Conservation (phyloP, 2,329 filamentous ascomycete genomes). For the Cladosporium sp. region DNA sequence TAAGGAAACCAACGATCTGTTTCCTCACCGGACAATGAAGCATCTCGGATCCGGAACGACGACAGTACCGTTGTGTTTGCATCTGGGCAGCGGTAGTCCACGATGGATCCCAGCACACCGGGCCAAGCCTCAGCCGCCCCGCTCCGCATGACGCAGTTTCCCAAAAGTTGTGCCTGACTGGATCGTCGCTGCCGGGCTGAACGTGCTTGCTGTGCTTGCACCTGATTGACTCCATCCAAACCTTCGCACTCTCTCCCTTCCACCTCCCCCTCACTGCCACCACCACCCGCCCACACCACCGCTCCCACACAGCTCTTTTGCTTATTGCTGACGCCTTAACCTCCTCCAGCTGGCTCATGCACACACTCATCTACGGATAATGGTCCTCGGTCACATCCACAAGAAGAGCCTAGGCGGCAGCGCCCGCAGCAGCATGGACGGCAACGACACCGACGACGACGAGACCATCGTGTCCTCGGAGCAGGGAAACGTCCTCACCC, state of each 20-base stretch:
- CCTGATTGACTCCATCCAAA: neutral
- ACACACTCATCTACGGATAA: too few species aligned
- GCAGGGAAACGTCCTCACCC: slow-evolving; percentile 92
- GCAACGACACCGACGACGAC: slow-evolving; percentile 40
- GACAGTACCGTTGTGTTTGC: neutral
- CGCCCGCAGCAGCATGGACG: slow-evolving; percentile 42
- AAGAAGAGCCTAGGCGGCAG: slow-evolving; percentile 40
- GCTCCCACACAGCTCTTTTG: neutral
- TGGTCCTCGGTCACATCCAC: slow-evolving; percentile 46
- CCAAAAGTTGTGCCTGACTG: neutral
- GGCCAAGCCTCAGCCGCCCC: slow-evolving; percentile 8
- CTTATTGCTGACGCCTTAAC: neutral
- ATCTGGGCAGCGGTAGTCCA: too few species aligned
- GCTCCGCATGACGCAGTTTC: slow-evolving; percentile 5
- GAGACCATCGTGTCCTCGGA: slow-evolving; percentile 83
- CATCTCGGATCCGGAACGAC: slow-evolving; percentile 6
- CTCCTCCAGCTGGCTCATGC: neutral
- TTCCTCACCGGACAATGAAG: neutral
- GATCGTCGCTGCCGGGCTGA: neutral
- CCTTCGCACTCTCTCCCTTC: neutral
- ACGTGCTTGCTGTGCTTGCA: slow-evolving; percentile 11
- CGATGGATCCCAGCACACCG: neutral
- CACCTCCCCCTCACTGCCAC: neutral
- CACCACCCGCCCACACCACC: neutral
- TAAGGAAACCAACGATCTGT: neutral